Conservation (phyloP, 192 early-diverging fungal species). For the Pecoramyces ruminantium region DNA sequence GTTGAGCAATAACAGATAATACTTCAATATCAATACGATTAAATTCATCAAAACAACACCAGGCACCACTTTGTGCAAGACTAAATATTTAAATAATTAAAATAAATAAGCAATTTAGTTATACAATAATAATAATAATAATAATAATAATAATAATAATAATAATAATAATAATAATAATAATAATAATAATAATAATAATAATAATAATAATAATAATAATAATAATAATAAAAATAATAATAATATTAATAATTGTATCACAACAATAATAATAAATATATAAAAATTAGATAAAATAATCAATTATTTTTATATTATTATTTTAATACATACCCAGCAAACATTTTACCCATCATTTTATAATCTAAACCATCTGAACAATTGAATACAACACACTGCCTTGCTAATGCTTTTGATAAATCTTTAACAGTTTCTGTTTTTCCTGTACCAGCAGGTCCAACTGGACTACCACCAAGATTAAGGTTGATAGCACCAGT, state of each 20-base stretch:
- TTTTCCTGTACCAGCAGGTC: constrained; percentile 41
- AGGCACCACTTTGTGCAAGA: constrained; percentile 35
- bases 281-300: too few species aligned
- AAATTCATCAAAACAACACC: constrained; percentile 51
- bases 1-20: constrained; percentile 40
- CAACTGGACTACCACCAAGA: constrained; percentile 36
- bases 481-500: constrained; percentile 44
- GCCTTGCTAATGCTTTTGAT: constrained; percentile 35
- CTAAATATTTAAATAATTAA: too few species aligned
- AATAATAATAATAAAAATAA: too few species aligned
- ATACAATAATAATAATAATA: too few species aligned
- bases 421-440: constrained; percentile 47
- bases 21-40: constrained; percentile 49
- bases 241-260: too few species aligned
- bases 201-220: too few species aligned
- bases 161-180: too few species aligned
- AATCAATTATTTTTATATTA: too few species aligned
- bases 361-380: constrained; percentile 49
- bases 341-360: constrained; percentile 55
- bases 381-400: constrained; percentile 48
- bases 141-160: too few species aligned
- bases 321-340: constrained; percentile 3
- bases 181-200: too few species aligned
- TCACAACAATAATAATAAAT: too few species aligned
- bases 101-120: too few species aligned